These are phyloP conservation scores for Casaregolazyma lundiana DNA, from an alignment of 1,139 yeast genomes.

Conservation along the genomic window DNA sequence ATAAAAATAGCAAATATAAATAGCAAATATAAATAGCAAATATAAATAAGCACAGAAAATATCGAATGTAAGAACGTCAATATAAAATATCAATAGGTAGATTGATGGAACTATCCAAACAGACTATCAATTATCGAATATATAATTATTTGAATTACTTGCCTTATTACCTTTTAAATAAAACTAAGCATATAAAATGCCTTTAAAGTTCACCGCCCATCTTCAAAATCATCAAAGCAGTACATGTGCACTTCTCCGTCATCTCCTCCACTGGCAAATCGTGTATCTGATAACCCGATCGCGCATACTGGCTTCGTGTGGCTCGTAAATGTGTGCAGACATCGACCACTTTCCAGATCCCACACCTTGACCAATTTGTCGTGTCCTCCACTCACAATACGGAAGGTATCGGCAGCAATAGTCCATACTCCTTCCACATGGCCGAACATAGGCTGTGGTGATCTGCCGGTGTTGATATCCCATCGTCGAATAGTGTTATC, in stretches of 20 bases:
- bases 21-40: too few relatives aligned
- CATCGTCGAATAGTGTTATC: conserved; percentile 93
- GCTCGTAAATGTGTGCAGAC: conserved; percentile 86
- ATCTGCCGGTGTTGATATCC: conserved; percentile 83
- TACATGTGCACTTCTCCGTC: conserved; percentile 79
- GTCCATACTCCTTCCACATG: conserved; percentile 98
- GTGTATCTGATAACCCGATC: conserved; percentile 84
- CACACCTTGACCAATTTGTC: conserved; percentile 87
- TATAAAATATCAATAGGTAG: too few relatives aligned
- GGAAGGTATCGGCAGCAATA: conserved; percentile 88
- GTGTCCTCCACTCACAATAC: conserved; percentile 91
- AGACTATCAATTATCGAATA: background rate
- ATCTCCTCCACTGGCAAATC: conserved; percentile 86
- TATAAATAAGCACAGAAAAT: too few relatives aligned
- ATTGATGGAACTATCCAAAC: too few relatives aligned
- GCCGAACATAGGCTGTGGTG: conserved; percentile 91
- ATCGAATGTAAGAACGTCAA: too few relatives aligned
- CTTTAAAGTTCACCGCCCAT: background rate
- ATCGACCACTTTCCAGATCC: conserved; percentile 92
- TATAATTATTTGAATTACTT: background rate
- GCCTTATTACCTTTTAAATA: background rate
- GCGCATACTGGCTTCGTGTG: conserved; percentile 74
- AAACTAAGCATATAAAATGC: background rate
- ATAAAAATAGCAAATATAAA: too few relatives aligned
- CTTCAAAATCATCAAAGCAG: conserved; percentile 50